A percentile compares a stretch with the other conserved stretches of the same genome.
Evolutionary conservation across 1,139 yeast genomes (phyloP).

Genomic region (Scheffersomyces cryptocercus): DNA sequence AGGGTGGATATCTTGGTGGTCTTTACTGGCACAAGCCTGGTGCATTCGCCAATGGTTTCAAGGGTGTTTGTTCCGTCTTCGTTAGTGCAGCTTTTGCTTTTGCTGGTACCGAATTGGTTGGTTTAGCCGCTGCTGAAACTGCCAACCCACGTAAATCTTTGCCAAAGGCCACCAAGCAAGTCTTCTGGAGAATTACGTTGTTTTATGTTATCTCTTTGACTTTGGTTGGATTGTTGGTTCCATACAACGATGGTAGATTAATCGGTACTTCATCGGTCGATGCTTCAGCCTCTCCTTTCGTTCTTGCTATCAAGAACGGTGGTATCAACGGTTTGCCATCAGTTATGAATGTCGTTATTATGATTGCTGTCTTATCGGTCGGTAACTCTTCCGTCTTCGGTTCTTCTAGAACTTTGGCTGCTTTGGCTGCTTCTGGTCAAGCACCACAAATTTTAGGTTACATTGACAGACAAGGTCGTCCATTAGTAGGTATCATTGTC

Average conservation of each 20-base stretch:
- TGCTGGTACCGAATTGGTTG: conserved; percentile 50
- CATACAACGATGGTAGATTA: conserved; percentile 54
- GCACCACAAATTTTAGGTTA: conserved; percentile 76
- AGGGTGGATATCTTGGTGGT: conserved; percentile 45
- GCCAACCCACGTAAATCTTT: conserved; percentile 55
- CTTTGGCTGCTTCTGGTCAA: conserved; percentile 78
- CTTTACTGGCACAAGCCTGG: conserved; percentile 49
- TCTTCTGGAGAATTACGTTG: conserved; percentile 67
- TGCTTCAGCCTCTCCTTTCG: conserved; percentile 72
- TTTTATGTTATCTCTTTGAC: conserved; percentile 63
- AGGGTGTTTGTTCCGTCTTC: conserved; percentile 44
- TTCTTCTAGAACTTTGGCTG: conserved; percentile 78
- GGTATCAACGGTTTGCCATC: conserved; percentile 26
- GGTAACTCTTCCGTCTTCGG: conserved; percentile 57
- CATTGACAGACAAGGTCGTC: conserved; percentile 75
- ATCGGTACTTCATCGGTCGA: conserved; percentile 51
- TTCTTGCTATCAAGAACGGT: conserved; percentile 40
- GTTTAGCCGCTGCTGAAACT: conserved; percentile 49
- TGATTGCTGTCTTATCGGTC: conserved; percentile 26
- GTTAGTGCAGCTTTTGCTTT: conserved; percentile 45
- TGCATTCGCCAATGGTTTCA: conserved; percentile 41
- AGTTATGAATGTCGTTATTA: conserved; percentile 26
- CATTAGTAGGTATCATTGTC: conserved; percentile 61
- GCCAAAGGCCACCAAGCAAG: conserved; percentile 71
- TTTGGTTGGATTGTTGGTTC: conserved; percentile 67